Evolutionary conservation across 805 yeast species (phyloP).

Genomic region (Candida saitoana): DNA sequence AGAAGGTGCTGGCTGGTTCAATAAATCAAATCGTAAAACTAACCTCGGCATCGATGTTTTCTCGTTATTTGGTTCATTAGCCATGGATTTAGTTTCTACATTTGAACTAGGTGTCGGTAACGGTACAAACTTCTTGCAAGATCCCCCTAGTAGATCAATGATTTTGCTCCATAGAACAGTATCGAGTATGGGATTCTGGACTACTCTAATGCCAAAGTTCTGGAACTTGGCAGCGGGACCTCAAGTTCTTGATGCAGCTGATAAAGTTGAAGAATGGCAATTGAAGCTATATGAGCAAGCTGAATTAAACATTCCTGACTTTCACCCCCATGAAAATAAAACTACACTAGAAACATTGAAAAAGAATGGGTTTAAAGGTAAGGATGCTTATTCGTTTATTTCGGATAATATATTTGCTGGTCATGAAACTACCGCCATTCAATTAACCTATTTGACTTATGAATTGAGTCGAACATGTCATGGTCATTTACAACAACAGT

Average conservation of each 20-base stretch:
- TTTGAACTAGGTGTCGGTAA: slow-evolving; percentile 54
- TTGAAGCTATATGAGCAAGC: slow-evolving; percentile 30
- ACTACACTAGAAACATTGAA: slow-evolving; percentile 34
- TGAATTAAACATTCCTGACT: slow-evolving; percentile 25
- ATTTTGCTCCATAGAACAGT: slow-evolving; percentile 44
- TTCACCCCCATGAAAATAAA: slow-evolving; percentile 14
- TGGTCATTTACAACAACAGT: slow-evolving; percentile 39
- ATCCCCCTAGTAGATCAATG: slow-evolving; percentile 36
- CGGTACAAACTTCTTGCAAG: slow-evolving; percentile 42
- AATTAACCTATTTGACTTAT: slow-evolving; percentile 56
- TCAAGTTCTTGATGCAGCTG: slow-evolving; percentile 34
- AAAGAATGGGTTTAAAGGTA: slow-evolving; percentile 27
- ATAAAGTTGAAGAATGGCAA: slow-evolving; percentile 45
- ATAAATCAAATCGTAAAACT: slow-evolving; percentile 12
- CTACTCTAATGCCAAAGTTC: slow-evolving; percentile 53
- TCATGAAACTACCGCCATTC: slow-evolving; percentile 69
- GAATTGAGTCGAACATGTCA: slow-evolving; percentile 53
- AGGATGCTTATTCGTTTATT: slow-evolving; percentile 35
- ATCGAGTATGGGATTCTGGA: slow-evolving; percentile 63
- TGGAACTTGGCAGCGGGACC: slow-evolving; percentile 47
- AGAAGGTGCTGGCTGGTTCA: slow-evolving; percentile 29
- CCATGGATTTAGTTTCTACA: slow-evolving; percentile 64
- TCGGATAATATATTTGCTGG: slow-evolving; percentile 73
- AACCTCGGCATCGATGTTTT: slow-evolving; percentile 52
- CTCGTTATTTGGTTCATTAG: slow-evolving; percentile 62